phyloP scores from a whole-genome alignment of 2,329 filamentous ascomycete genomes.

The Fusarium palustre region DNA sequence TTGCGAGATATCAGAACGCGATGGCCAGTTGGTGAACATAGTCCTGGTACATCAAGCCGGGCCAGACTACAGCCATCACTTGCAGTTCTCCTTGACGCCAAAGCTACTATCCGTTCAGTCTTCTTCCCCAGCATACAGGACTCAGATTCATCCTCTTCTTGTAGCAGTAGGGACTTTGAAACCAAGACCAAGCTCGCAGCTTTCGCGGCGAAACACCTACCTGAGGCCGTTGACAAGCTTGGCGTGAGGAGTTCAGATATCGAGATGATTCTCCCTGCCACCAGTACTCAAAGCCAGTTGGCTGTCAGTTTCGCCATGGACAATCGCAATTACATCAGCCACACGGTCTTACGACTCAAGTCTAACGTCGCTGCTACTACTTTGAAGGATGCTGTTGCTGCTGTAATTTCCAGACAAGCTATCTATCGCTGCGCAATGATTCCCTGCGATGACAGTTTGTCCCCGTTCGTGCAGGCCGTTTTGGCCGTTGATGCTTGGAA shows the following conservation, averaged over 20 bases:
- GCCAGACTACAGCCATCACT: conserved; percentile 12
- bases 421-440: conserved; percentile 17
- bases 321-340: conserved; percentile 24
- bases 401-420: not conserved
- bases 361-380: accelerated
- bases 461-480: conserved; percentile 7
- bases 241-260: not conserved
- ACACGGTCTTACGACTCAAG: conserved; percentile 2
- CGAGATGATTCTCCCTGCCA: conserved; percentile 13
- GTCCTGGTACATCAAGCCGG: accelerated
- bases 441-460: conserved; percentile 11
- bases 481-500: not conserved
- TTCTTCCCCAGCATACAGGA: not conserved
- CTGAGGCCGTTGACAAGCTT: not conserved
- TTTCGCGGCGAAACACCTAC: not conserved
- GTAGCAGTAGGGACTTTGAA: not conserved
- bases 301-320: conserved; percentile 27
- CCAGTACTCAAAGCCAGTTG: conserved; percentile 24
- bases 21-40: not conserved
- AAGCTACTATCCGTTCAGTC: not conserved
- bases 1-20: conserved; percentile 17
- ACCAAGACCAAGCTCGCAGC: not conserved
- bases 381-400: not conserved
- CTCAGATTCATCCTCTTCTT: accelerated
- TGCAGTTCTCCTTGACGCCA: not conserved